These are phyloP conservation scores for Eucalyptus sp. DNA, from an alignment of 345 rosid species.

Conservation along the genomic window DNA sequence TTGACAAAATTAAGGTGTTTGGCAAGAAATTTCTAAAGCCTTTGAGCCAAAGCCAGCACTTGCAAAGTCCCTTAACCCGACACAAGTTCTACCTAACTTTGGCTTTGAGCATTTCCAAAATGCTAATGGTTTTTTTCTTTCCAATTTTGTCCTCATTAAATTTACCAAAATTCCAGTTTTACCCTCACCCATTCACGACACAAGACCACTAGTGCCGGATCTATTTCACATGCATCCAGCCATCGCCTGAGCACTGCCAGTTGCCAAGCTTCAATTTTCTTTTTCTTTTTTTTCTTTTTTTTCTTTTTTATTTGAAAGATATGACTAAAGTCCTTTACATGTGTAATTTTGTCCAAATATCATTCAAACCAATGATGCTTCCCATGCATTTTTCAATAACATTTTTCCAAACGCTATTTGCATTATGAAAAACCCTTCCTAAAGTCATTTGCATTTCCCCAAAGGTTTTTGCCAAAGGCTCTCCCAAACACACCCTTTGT, in stretches of 20 bases:
- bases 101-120: background rate
- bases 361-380: background rate
- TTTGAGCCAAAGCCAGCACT: background rate
- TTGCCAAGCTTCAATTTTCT: background rate
- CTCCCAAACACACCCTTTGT: background rate
- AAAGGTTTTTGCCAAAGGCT: background rate
- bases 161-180: background rate
- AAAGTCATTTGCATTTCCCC: background rate
- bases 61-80: background rate
- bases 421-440: background rate
- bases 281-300: background rate
- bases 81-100: background rate
- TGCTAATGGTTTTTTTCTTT: background rate
- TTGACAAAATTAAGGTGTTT: background rate
- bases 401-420: background rate
- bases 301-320: background rate
- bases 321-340: background rate
- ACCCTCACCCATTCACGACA: background rate
- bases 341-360: background rate
- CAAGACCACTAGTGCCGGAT: background rate
- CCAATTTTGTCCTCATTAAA: background rate
- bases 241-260: background rate
- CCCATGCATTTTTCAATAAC: background rate
- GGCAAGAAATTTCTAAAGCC: background rate
- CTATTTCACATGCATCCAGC: background rate